phyloP scores from a whole-genome alignment of 768 basidiomycete genomes.

The Rhodotorula paludigena region DNA sequence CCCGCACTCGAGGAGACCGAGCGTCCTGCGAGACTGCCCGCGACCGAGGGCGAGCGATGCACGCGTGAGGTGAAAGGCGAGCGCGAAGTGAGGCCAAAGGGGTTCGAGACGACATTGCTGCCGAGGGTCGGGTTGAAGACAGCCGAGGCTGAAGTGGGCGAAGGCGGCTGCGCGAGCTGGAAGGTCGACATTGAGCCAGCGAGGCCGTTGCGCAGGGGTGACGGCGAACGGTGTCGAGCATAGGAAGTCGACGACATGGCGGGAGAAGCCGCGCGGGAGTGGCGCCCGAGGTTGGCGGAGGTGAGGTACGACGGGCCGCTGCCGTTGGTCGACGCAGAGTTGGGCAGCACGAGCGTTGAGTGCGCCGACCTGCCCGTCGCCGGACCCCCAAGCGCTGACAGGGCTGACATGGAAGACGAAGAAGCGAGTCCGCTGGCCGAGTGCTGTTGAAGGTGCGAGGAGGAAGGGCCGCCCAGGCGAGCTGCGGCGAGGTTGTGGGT shows the following conservation, averaged over 20 bases:
- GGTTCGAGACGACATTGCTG: slow-evolving; percentile 14
- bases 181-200: slow-evolving; percentile 28
- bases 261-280: slow-evolving; percentile 23
- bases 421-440: slow-evolving; percentile 6
- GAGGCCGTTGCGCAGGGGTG: slow-evolving; percentile 27
- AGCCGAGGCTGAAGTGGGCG: slow-evolving; percentile 1
- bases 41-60: not conserved
- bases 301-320: slow-evolving; percentile 21
- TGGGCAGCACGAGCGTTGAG: slow-evolving; percentile 25
- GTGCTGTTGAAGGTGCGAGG: not conserved
- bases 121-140: slow-evolving; percentile 8
- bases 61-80: slow-evolving; percentile 24
- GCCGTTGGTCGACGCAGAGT: slow-evolving; percentile 1
- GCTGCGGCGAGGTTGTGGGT: slow-evolving; percentile 1
- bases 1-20: not conserved
- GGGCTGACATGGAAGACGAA: slow-evolving; percentile 29
- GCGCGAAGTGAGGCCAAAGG: slow-evolving; percentile 27
- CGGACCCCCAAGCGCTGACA: slow-evolving; percentile 3
- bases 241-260: slow-evolving; percentile 18
- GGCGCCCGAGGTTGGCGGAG: slow-evolving; percentile 16
- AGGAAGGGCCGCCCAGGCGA: no score
- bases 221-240: slow-evolving; percentile 16
- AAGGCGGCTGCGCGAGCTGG: slow-evolving; percentile 28
- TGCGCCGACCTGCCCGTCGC: slow-evolving; percentile 20
- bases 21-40: not conserved